Evolutionary conservation across 2,329 filamentous ascomycete species (phyloP), one percentile per base, ranked within the genome.

Genomic region (Colletotrichum orchidophilum): DNA sequence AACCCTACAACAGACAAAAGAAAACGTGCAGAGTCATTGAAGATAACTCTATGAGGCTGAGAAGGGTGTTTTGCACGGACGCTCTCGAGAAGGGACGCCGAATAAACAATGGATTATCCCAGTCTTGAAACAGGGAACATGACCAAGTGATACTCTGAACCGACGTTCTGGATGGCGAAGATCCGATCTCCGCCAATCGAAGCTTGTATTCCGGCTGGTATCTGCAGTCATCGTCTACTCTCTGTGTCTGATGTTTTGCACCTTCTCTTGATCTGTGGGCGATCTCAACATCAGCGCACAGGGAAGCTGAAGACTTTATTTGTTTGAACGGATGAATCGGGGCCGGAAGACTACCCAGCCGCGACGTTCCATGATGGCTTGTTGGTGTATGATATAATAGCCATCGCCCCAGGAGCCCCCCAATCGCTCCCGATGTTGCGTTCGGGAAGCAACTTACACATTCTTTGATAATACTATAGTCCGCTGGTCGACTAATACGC

Each of bases 201-300:
- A 49, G 33, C 21, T 8, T 8, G 52, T 21, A n/a, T 54, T 6
- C 18, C 42, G 59, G 46, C 35, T 59, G 53, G 21, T 39, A 15
- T 18, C 29, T 63, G 65, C 59, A 52, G 59, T 71, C 59, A 71
- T 71, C 59, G 33, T 60, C 42, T 66, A 35, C 69, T 59, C 46
- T 69, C 33, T 54, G 59, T 68, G 69, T 71, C 69, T 60, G 65
- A 71, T 71, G 46, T 69, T 68, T 63, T 69, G 29, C 64, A 63
- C 64, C 69, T 50, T 52, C 29, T 46, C 24, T 15, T 39, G 24
- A 27, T 24, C 39, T 21, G 53, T 50, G 58, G 35, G 46, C 54
- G 52, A 21, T 50, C 59, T 33, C 35, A 63, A 71, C 69, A 71
- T 71, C 69, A 69, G 69, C 69, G 64, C 69, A 69, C 21, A 24